phyloP scores from a whole-genome alignment of 139 green algal species.

The Pseudopediastrum boryanum region DNA sequence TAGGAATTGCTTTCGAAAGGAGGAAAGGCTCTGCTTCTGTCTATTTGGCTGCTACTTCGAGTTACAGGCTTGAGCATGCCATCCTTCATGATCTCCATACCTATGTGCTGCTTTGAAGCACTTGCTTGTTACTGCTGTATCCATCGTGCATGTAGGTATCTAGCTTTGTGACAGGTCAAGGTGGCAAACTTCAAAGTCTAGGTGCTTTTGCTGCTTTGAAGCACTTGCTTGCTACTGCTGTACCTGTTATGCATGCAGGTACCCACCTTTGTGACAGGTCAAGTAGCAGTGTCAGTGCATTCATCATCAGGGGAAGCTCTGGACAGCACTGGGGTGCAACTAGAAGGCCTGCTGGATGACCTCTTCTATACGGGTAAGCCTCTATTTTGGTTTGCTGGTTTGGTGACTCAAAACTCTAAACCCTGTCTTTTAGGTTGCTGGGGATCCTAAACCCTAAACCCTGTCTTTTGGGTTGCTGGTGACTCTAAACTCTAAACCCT shows the following conservation, averaged over 20 bases:
- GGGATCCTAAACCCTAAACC: too few species aligned
- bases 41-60: too few species aligned
- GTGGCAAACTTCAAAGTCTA: conserved; percentile 25
- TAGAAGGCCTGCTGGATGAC: conserved; percentile 77
- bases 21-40: too few species aligned
- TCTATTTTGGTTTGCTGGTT: too few species aligned
- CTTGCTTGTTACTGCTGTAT: background rate
- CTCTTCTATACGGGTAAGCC: conserved; percentile 47
- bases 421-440: too few species aligned
- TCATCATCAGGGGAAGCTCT: conserved; percentile 38
- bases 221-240: background rate
- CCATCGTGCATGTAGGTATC: conserved; percentile 13
- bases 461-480: too few species aligned
- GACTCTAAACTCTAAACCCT: too few species aligned
- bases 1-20: too few species aligned
- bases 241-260: conserved; percentile 24
- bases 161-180: conserved; percentile 8
- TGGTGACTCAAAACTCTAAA: too few species aligned
- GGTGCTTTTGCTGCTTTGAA: conserved; percentile 6
- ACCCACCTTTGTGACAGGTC: conserved; percentile 43
- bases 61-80: too few species aligned
- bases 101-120: too few species aligned
- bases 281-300: conserved; percentile 50
- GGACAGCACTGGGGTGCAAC: conserved; percentile 69
- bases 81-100: too few species aligned